Conservation (phyloP, 306 rosid species). For the Ammopiptanthus mongolicus region DNA sequence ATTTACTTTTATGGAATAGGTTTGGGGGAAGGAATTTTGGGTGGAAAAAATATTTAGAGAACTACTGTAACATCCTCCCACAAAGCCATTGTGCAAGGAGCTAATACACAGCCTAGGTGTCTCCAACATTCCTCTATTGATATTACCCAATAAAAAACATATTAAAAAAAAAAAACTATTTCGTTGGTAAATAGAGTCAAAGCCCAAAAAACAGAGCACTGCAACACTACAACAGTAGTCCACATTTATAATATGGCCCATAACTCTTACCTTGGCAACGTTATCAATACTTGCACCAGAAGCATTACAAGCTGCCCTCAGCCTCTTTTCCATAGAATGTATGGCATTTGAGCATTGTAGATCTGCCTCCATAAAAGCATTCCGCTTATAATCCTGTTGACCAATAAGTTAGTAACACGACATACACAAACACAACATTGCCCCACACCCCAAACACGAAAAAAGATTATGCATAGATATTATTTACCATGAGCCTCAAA, state of each 20-base stretch:
- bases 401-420: conserved; percentile 25
- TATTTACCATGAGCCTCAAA: background rate
- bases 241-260: background rate
- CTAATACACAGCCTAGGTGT: background rate
- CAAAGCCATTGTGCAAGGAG: background rate
- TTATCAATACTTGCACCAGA: conserved; percentile 68
- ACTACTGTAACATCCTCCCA: background rate
- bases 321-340: conserved; percentile 86
- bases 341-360: conserved; percentile 67
- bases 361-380: conserved; percentile 88
- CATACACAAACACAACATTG: background rate
- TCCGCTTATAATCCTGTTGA: conserved; percentile 77
- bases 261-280: conserved; percentile 63
- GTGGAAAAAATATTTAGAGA: background rate
- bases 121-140: background rate
- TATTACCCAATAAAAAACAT: background rate
- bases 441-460: background rate
- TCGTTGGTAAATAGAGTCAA: background rate
- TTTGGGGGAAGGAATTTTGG: background rate
- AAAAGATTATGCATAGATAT: background rate
- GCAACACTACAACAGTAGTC: background rate
- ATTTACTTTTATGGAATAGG: background rate
- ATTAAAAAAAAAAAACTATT: background rate
- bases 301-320: conserved; percentile 88
- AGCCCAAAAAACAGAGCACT: background rate